Conservation (phyloP, 805 yeast species). For the Suhomyces tanzawaensis region DNA sequence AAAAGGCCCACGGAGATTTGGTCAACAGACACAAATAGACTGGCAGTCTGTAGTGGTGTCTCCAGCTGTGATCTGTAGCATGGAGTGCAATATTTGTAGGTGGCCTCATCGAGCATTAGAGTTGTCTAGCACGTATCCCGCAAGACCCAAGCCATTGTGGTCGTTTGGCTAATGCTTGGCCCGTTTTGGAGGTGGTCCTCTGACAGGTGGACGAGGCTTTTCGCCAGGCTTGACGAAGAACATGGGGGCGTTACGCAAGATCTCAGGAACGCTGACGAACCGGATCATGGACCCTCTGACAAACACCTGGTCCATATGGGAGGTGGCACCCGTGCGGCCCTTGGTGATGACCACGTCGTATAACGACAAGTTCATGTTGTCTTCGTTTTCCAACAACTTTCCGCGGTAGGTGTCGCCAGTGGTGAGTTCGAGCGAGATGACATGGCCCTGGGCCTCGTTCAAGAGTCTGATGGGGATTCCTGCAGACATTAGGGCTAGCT, state of each 20-base stretch:
- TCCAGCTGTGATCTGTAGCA: too few relatives aligned
- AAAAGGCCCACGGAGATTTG: too few relatives aligned
- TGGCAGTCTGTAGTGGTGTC: too few relatives aligned
- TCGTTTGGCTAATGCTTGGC: constrained; percentile 17
- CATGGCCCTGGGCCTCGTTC: constrained; percentile 87
- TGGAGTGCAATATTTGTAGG: too few relatives aligned
- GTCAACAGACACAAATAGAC: too few relatives aligned
- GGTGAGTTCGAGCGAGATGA: constrained; percentile 74
- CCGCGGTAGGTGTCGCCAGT: constrained; percentile 90
- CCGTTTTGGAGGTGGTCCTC: constrained; percentile 41
- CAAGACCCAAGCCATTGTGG: too few relatives aligned
- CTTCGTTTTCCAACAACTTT: constrained; percentile 80
- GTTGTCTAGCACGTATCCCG: too few relatives aligned
- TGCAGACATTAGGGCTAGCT: constrained; percentile 53
- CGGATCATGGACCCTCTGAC: constrained; percentile 89
- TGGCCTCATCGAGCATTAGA: too few relatives aligned
- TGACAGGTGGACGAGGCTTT: constrained; percentile 69
- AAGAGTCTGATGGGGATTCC: constrained; percentile 84
- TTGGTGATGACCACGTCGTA: constrained; percentile 78
- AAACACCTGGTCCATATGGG: constrained; percentile 79
- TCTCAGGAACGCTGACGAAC: constrained; percentile 84
- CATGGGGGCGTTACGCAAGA: constrained; percentile 85
- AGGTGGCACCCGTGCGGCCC: constrained; percentile 60
- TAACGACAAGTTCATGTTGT: constrained; percentile 89
- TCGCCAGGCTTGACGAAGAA: constrained; percentile 57